Evolutionary conservation across 306 rosid genomes (phyloP).

Genomic region (Sicyos baderoa): DNA sequence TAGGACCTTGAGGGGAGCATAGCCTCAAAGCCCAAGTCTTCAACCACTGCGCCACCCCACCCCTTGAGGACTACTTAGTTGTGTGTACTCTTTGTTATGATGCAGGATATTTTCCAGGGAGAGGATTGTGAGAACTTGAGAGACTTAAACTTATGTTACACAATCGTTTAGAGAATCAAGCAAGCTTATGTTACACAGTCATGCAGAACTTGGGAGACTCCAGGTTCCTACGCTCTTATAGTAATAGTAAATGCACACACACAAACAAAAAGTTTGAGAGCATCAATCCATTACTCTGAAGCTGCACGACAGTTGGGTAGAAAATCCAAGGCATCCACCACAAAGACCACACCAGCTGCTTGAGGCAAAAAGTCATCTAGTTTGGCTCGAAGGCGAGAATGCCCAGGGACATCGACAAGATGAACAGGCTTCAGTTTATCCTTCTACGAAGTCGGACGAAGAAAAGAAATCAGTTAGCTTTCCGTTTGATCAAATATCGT

Average conservation of each 20-base stretch:
- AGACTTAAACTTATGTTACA: neutral
- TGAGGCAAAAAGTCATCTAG: conserved; percentile 77
- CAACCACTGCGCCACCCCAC: no score
- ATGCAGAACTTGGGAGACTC: no score
- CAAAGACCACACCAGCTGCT: conserved; percentile 76
- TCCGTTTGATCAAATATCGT: neutral
- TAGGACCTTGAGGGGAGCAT: no score
- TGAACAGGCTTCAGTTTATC: conserved; percentile 70
- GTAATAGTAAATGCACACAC: neutral
- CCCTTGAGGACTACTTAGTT: no score
- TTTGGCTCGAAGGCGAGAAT: conserved; percentile 85
- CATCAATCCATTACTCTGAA: no score
- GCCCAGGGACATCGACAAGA: conserved; percentile 89
- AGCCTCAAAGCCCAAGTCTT: no score
- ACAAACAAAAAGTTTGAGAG: neutral
- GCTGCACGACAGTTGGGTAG: conserved; percentile 76
- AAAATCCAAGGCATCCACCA: conserved; percentile 84
- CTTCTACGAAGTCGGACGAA: conserved; percentile 37
- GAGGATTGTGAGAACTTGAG: neutral
- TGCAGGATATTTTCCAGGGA: neutral
- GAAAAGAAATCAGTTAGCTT: neutral
- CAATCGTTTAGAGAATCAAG: no score
- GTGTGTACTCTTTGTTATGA: no score
- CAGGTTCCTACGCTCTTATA: no score
- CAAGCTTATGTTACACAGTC: no score